Evolutionary conservation across 2,329 filamentous ascomycete species (phyloP), one percentile per base, ranked within the genome.

Genomic region (Penicillium sumatraense): DNA sequence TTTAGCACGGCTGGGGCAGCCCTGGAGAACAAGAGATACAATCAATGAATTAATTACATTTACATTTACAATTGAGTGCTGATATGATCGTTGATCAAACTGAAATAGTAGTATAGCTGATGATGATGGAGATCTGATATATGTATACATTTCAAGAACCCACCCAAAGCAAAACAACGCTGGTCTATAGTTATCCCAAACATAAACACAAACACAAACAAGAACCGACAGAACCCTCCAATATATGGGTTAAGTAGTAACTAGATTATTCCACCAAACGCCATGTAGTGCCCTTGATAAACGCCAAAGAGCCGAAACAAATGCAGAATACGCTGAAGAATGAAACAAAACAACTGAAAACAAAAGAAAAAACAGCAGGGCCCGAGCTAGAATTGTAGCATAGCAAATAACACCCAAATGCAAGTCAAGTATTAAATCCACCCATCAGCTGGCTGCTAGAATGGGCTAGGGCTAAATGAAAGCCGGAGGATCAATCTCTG

Each of bases 391-490:
- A 31, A n/a, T n/a, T n/a, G n/a, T n/a, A n/a, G n/a, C 29, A 45
- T 16, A 42, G 20, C 5, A 45, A 8, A 31, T 27, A 26, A 24
- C 10, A n/a, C 33, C 38, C 38, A 41, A 8, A 14, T n/a, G 16
- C 46, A 27, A 23, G n/a, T n/a, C n/a, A n/a, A n/a, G n/a, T n/a
- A n/a, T n/a, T n/a, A n/a, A n/a, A n/a, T n/a, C n/a, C n/a, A n/a
- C n/a, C n/a, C n/a, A n/a, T n/a, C n/a, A n/a, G n/a, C n/a, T n/a
- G n/a, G n/a, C n/a, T n/a, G n/a, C n/a, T n/a, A n/a, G n/a, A n/a
- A n/a, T n/a, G n/a, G n/a, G 49, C 16, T 16, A 23, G n/a, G 11
- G 16, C 42, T 57, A 65, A 26, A 67, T 41, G 31, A 69, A 56
- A 1, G 27, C 35, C 1, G 42, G 41, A 5, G 62, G 20, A 3